A percentile compares a stretch with the other conserved stretches of the same genome.
Evolutionary conservation across 441 rosid genomes (phyloP).

Genomic region (Raphanus hybrid): DNA sequence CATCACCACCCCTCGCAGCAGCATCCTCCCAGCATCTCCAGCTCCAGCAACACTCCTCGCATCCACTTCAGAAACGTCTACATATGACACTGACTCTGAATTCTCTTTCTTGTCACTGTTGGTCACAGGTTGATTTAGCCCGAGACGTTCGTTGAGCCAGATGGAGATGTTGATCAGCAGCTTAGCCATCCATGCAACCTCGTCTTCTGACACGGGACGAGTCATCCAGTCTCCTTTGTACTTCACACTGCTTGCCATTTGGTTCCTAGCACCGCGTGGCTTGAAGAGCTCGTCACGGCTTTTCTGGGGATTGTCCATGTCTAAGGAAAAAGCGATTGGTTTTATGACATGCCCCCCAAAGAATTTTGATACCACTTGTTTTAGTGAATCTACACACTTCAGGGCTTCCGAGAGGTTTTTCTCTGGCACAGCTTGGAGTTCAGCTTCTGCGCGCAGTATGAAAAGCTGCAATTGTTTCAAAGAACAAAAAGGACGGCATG

Average conservation of each 20-base stretch:
- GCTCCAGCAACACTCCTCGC: slow-evolving; percentile 49
- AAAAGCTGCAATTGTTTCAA: slow-evolving; percentile 90
- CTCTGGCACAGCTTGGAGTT: slow-evolving; percentile 67
- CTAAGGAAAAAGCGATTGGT: slow-evolving; percentile 54
- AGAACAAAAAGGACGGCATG: slow-evolving; percentile 13
- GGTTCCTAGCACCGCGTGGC: slow-evolving; percentile 69
- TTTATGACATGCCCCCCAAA: slow-evolving; percentile 60
- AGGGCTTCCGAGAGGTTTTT: slow-evolving; percentile 49
- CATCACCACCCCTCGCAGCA: slow-evolving; percentile 50
- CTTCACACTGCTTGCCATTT: slow-evolving; percentile 45
- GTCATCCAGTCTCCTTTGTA: slow-evolving; percentile 92
- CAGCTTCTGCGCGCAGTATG: slow-evolving; percentile 81
- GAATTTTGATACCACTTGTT: slow-evolving; percentile 56
- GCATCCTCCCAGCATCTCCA: slow-evolving; percentile 48
- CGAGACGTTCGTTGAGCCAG: slow-evolving; percentile 69
- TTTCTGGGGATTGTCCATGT: slow-evolving; percentile 47
- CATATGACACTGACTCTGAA: slow-evolving; percentile 53
- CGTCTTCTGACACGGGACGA: slow-evolving; percentile 80
- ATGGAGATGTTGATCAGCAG: slow-evolving; percentile 62
- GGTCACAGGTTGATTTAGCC: slow-evolving; percentile 52
- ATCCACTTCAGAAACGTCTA: slow-evolving; percentile 56
- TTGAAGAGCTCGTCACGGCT: slow-evolving; percentile 70
- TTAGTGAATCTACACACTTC: slow-evolving; percentile 62
- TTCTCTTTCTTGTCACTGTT: slow-evolving; percentile 27
- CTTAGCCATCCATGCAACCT: slow-evolving; percentile 82